These are phyloP conservation scores for Pseudozyma thailandica DNA, from an alignment of 1,284 basidiomycete genomes.

Conservation along the genomic window DNA sequence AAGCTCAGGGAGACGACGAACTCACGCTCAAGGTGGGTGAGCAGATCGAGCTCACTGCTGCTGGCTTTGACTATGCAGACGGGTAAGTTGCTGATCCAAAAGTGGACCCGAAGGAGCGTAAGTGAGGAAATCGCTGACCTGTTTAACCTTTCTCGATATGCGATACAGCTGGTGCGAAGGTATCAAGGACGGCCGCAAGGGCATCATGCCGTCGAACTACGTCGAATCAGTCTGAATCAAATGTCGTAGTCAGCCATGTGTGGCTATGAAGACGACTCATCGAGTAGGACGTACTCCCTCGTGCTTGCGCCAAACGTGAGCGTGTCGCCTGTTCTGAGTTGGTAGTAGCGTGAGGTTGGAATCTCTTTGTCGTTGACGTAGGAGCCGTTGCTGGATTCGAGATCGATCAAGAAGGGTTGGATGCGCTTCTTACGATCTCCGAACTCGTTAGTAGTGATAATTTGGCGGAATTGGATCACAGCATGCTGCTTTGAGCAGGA, in stretches of 20 bases:
- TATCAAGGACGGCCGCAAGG: slow-evolving; percentile 33
- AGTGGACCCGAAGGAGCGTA: background rate
- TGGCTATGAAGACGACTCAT: slow-evolving; percentile 48
- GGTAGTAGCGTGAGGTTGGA: slow-evolving; percentile 88
- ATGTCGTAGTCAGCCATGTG: no score
- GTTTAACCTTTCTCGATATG: background rate
- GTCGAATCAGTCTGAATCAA: slow-evolving; percentile 29
- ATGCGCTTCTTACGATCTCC: slow-evolving; percentile 76
- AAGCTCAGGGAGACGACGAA: slow-evolving; percentile 49
- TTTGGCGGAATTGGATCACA: slow-evolving; percentile 89
- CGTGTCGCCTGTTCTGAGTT: slow-evolving; percentile 81
- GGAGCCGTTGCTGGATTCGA: slow-evolving; percentile 96
- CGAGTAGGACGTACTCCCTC: slow-evolving; percentile 62
- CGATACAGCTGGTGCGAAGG: slow-evolving; percentile 45
- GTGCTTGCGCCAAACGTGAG: slow-evolving; percentile 60
- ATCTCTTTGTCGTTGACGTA: slow-evolving; percentile 87
- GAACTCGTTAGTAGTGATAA: slow-evolving; percentile 86
- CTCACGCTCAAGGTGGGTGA: slow-evolving; percentile 39
- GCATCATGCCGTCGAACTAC: slow-evolving; percentile 51
- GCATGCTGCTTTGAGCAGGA: slow-evolving; percentile 99
- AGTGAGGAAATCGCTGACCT: slow-evolving; percentile 8
- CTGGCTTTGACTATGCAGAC: slow-evolving; percentile 46
- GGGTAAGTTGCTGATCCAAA: slow-evolving; percentile 23
- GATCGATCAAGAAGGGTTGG: slow-evolving; percentile 78
- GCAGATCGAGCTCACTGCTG: slow-evolving; percentile 29